Conservation (phyloP, 1,284 basidiomycete species). For the Cystobasidium sp. region DNA sequence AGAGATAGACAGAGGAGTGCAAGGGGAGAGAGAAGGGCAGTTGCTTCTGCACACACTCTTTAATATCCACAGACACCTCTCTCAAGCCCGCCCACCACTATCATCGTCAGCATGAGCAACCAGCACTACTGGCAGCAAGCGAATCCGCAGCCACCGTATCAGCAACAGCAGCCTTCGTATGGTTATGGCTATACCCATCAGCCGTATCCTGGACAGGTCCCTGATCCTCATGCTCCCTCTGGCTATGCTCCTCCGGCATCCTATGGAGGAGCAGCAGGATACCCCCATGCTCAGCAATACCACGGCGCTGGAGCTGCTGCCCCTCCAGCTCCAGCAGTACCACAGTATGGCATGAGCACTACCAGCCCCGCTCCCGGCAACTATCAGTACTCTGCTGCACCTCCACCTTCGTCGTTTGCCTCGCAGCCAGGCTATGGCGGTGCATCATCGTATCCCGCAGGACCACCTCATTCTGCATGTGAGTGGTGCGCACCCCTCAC, state of each 20-base stretch:
- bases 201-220: not conserved
- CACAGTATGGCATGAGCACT: not conserved
- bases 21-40: too few relatives aligned
- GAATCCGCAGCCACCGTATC: not conserved
- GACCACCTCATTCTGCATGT: too few relatives aligned
- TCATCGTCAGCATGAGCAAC: too few relatives aligned
- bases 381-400: too few relatives aligned
- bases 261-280: not conserved
- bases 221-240: not conserved
- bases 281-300: not conserved
- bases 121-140: not conserved
- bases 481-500: too few relatives aligned
- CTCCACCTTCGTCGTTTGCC: too few relatives aligned
- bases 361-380: too few relatives aligned
- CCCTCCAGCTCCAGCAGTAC: not conserved
- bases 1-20: too few relatives aligned
- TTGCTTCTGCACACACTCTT: not conserved
- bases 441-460: too few relatives aligned
- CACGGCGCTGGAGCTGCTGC: not conserved
- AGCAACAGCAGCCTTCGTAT: constrained; percentile 6
- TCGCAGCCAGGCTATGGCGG: too few relatives aligned
- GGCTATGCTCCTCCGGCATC: constrained; percentile 1
- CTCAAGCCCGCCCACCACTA: too few relatives aligned
- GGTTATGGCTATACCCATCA: constrained; percentile 5
- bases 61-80: not conserved